phyloP scores from a whole-genome alignment of 768 basidiomycete genomes.

The Clavaria fumosa region DNA sequence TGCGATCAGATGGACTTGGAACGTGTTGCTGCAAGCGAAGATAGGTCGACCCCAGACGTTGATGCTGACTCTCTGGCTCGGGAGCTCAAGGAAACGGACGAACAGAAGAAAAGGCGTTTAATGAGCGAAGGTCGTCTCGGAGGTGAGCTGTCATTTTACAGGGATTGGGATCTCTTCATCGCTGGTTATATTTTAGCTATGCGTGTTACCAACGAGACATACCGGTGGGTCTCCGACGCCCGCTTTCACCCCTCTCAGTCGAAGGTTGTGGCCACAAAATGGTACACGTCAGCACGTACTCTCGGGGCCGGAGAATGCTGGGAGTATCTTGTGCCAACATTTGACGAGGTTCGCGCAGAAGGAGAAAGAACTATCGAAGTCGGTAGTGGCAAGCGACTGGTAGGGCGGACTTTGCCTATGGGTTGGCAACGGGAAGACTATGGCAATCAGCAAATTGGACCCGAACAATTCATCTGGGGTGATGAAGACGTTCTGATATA shows the following conservation, averaged over 20 bases:
- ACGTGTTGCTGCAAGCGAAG: slow-evolving; percentile 16
- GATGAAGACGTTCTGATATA: slow-evolving; percentile 44
- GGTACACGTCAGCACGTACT: slow-evolving; percentile 52
- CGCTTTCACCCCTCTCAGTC: slow-evolving; percentile 54
- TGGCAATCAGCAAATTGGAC: slow-evolving; percentile 55
- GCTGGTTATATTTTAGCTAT: slow-evolving; percentile 17
- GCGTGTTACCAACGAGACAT: slow-evolving; percentile 60
- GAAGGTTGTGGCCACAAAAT: slow-evolving; percentile 59
- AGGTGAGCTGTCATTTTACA: slow-evolving; percentile 19
- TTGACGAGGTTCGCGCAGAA: slow-evolving; percentile 16
- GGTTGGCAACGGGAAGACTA: slow-evolving; percentile 48
- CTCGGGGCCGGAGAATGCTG: slow-evolving; percentile 63
- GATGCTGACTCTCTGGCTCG: slow-evolving; percentile 26
- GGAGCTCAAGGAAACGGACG: slow-evolving; percentile 35
- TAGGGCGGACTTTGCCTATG: slow-evolving; percentile 39
- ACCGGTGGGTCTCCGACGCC: slow-evolving; percentile 52
- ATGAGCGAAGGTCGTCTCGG: slow-evolving; percentile 38
- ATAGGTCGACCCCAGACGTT: too few relatives aligned
- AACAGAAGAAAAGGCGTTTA: slow-evolving; percentile 33
- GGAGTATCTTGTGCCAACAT: slow-evolving; percentile 42
- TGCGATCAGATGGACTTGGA: slow-evolving; percentile 46
- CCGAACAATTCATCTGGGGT: slow-evolving; percentile 54
- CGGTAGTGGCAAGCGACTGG: slow-evolving; percentile 36
- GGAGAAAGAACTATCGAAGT: slow-evolving; percentile 17
- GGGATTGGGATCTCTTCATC: background rate